Evolutionary conservation across 1,139 yeast genomes (phyloP), one percentile per base, ranked within the genome.

Genomic region (Schwanniomyces etchellsii): DNA sequence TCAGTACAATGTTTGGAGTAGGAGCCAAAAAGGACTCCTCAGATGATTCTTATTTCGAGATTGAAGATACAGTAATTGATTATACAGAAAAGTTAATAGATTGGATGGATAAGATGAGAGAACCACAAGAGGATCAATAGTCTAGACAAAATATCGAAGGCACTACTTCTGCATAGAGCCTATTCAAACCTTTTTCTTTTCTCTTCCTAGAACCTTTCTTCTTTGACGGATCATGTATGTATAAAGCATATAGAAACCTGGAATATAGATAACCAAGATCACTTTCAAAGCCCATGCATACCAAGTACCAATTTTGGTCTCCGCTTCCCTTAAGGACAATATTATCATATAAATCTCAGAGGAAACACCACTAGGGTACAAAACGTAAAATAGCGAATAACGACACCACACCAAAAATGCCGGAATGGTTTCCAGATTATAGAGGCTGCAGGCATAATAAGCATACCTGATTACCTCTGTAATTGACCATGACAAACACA

Each of bases 201-300:
- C 43, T 43, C 59, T 69, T 13, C 64, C 64, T 65, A 79, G 65
- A 3, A 74, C 81, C 63, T 78, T 81, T 55, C 60, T 70, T 63
- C 97, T 79, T 61, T 91, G 97, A 44, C 71, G 76, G 49, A 91
- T 70, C 95, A 91, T 91, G 54, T 93, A 91, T 12, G 83, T 70
- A 61, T 77, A 91, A 50, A 91, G 69, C 49, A 81, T 74, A 54
- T 85, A 88, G 52, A 89, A 77, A 0, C 96, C 95, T 5, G 97
- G 96, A 28, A 81, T 65, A 52, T 89, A 91, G 13, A 81, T 67
- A 25, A 74, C 55, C 58, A 91, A 66, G 31, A 75, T 64, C 2
- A 57, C 67, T 38, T 74, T 66, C 45, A 88, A 66, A 33, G 73
- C 50, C 50, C 70, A 67, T 28, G 76, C 70, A 55, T 74, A 77